Percentiles rank a stretch among this genome's conserved stretches.
Conservation (phyloP, 2,329 filamentous ascomycete genomes). For the Alternaria angustiovoidea region DNA sequence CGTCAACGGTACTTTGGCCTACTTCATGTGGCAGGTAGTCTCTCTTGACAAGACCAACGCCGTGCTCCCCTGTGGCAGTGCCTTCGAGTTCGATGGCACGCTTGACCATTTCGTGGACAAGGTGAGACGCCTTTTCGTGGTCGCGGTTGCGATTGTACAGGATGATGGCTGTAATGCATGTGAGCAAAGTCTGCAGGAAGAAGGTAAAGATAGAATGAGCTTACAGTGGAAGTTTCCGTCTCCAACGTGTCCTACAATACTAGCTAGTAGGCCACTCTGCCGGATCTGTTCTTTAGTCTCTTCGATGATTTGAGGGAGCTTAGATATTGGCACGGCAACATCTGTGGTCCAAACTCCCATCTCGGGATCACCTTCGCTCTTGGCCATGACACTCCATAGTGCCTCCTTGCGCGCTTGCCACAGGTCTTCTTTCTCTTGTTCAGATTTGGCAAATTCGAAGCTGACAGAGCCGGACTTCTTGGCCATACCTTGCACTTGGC, state of each 20-base stretch:
- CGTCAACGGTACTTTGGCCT: conserved; percentile 75
- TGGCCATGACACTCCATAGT: conserved; percentile 75
- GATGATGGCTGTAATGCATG: conserved; percentile 60
- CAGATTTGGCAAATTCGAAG: conserved; percentile 73
- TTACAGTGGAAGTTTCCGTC: conserved; percentile 77
- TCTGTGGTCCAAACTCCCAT: conserved; percentile 79
- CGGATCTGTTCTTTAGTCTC: conserved; percentile 74
- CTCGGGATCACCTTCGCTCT: conserved; percentile 65
- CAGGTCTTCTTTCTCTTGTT: conserved; percentile 71
- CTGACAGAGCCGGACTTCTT: conserved; percentile 67
- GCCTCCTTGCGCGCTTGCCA: conserved; percentile 81
- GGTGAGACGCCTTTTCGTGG: conserved; percentile 69
- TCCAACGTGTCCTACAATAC: conserved; percentile 76
- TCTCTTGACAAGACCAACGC: conserved; percentile 82
- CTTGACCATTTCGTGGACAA: conserved; percentile 87
- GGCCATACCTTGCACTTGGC: conserved; percentile 69
- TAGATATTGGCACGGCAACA: conserved; percentile 78
- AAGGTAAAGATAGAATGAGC: conserved; percentile 16
- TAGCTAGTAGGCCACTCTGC: conserved; percentile 68
- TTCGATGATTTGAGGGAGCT: conserved; percentile 77
- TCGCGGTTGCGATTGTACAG: conserved; percentile 71
- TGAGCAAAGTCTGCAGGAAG: conserved; percentile 5
- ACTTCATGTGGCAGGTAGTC: conserved; percentile 84
- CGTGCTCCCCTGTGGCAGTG: conserved; percentile 86
- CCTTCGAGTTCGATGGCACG: conserved; percentile 84